A percentile compares a stretch with the other conserved stretches of the same genome.
These are phyloP conservation scores for Myxozyma vanderwaltii DNA, from an alignment of 805 yeast species.

Conservation along the genomic window DNA sequence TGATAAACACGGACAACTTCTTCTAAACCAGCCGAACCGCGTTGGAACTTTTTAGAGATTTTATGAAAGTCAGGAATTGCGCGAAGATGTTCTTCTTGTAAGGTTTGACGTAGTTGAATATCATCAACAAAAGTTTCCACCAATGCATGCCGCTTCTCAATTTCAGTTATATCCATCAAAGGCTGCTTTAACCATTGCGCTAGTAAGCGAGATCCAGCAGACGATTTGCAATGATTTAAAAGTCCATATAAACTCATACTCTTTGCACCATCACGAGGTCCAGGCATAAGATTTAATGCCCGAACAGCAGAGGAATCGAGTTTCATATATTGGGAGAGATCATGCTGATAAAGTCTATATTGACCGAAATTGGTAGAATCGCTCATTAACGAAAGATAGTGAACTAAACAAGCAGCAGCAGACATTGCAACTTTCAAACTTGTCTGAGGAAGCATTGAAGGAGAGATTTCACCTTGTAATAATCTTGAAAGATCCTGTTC, in stretches of 20 bases:
- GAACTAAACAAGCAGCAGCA: conserved; percentile 68
- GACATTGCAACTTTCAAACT: conserved; percentile 57
- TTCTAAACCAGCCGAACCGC: conserved; percentile 65
- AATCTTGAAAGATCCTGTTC: conserved; percentile 78
- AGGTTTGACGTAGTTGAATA: conserved; percentile 60
- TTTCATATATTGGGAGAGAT: conserved; percentile 79
- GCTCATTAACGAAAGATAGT: conserved; percentile 64
- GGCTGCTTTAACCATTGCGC: conserved; percentile 98
- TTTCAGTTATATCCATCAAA: conserved; percentile 61
- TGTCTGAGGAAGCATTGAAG: conserved; percentile 38
- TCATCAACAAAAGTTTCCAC: conserved; percentile 78
- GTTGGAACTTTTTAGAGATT: conserved; percentile 65
- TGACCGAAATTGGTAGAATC: conserved; percentile 57
- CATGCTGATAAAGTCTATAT: conserved; percentile 63
- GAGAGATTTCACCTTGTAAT: conserved; percentile 49
- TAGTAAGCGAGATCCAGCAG: conserved; percentile 83
- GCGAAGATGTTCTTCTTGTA: conserved; percentile 67
- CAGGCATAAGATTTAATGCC: conserved; percentile 84
- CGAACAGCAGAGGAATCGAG: conserved; percentile 87
- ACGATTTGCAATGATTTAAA: conserved; percentile 82
- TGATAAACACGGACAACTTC: conserved; percentile 90
- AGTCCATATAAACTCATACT: conserved; percentile 75
- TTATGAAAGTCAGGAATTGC: conserved; percentile 83
- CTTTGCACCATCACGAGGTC: conserved; percentile 50
- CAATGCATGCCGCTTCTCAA: conserved; percentile 67